Base-by-base conservation (phyloP, 768 basidiomycete species). In the Tylopilus sp. region DNA sequence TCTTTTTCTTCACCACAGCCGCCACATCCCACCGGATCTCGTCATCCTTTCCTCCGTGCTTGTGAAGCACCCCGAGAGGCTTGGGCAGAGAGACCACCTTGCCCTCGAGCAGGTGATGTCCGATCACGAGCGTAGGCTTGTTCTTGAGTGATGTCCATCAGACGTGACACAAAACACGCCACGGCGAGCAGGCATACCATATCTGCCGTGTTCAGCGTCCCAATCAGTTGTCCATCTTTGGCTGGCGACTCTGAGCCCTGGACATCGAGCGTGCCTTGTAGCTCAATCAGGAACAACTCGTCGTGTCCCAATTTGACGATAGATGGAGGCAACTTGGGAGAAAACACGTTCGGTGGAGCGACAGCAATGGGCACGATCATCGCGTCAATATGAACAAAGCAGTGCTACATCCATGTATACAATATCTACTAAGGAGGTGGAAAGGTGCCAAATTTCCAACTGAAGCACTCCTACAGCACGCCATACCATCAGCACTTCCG, bases 81-180 rank as follows among this genome's bases (percentile, higher is more conserved):
- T 91, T 95, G 2, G 85, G 71, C 7, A 98, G 75, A 40, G 70
- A 75, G 30, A 81, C 76, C 53, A 95, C 75, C 64, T 88, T 90
- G 47, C 94, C 94, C 63, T 98, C 95, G 5, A 98, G 81, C 26
- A 94, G 75, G 61, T 97, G 92, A 69, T 95, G 85, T 12, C 94
- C 94, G 52, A 98, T 88, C 48, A 76, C 68, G 6, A 98, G 76
- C 3, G 83, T 91, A 4, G 90, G 83, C 58, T 85, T 89, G 55
- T 80, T 84, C 90, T 59, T 23, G 28, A n/a, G 9, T 8, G 20
- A 13, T 15, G 12, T 6, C 6, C 35, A 13, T 57, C 56, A 55
- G 28, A 40, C 42, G 17, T 49, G 47, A 26, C n/a, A 30, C 26
- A 43, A 15, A 20, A 25, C 20, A 20, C 8, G 36, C 38, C 13